Percentiles rank a stretch among this genome's conserved stretches.
phyloP scores from a whole-genome alignment of 352 stramenopile species.

The Pythium brassicae region DNA sequence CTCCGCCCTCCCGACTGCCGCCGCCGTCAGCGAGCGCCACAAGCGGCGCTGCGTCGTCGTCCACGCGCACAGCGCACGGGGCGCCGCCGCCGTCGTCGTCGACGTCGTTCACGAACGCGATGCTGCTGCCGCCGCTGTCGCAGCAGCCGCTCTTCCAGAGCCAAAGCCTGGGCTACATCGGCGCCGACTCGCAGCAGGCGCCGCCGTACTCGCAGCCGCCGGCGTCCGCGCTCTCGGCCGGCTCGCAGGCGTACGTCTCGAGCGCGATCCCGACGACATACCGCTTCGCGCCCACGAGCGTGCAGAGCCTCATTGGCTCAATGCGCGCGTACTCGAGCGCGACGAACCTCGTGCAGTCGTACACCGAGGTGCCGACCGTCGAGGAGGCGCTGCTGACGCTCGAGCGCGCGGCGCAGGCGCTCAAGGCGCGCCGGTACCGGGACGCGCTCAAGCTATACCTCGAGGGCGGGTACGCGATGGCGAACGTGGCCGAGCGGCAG shows the following conservation, averaged over 20 bases:
- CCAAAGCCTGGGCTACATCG: constrained; percentile 6
- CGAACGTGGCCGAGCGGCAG: constrained; percentile 75
- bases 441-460: constrained; percentile 81
- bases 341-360: constrained; percentile 68
- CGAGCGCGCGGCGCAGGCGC: constrained; percentile 57
- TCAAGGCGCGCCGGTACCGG: constrained; percentile 60
- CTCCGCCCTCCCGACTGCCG: constrained; percentile 3
- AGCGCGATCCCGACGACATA: constrained; percentile 69
- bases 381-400: constrained; percentile 75
- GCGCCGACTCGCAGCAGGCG: constrained; percentile 9
- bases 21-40: not conserved
- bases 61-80: not conserved
- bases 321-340: constrained; percentile 77
- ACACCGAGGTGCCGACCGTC: constrained; percentile 68
- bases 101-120: not conserved
- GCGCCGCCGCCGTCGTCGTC: constrained; percentile 1
- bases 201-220: constrained; percentile 36
- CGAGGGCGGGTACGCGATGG: constrained; percentile 81
- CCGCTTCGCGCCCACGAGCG: constrained; percentile 47
- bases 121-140: constrained; percentile 4
- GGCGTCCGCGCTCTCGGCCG: constrained; percentile 63
- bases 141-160: constrained; percentile 11
- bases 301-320: constrained; percentile 74
- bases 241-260: constrained; percentile 70
- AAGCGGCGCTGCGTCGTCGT: not conserved